Conservation (phyloP, 2,329 filamentous ascomycete genomes). For the Colletotrichum karsti region DNA sequence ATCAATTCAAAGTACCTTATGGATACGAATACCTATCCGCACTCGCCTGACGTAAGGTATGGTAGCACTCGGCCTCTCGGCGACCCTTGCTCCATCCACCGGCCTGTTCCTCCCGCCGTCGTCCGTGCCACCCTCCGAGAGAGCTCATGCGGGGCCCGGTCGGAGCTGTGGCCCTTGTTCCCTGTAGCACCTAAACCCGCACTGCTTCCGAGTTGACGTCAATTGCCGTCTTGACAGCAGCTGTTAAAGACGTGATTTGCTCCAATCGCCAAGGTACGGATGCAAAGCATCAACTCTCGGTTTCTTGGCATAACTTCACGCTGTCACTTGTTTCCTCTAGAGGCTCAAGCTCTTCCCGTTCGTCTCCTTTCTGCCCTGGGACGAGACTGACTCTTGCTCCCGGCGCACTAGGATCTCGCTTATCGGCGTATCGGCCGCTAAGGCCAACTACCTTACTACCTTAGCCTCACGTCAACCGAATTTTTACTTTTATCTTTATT, state of each 20-base stretch:
- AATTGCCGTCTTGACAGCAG: not conserved
- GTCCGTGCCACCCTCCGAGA: slow-evolving; percentile 20
- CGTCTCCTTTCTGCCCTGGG: too few relatives aligned
- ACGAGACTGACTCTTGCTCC: too few relatives aligned
- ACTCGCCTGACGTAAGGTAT: not conserved
- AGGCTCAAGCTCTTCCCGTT: not conserved
- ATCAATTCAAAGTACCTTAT: not conserved
- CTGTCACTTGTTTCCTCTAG: not conserved
- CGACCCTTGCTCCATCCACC: slow-evolving; percentile 20
- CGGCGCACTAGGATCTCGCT: slow-evolving; percentile 24
- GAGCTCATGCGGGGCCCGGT: slow-evolving; percentile 27
- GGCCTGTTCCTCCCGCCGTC: slow-evolving; percentile 16
- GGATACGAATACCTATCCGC: not conserved
- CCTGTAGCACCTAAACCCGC: not conserved
- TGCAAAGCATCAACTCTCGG: not conserved
- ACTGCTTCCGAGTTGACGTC: not conserved
- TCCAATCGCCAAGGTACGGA: too few relatives aligned
- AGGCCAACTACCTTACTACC: slow-evolving; percentile 17
- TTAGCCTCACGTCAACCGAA: not conserved
- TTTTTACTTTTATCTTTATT: slow-evolving; percentile 18
- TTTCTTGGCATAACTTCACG: not conserved
- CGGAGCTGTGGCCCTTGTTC: slow-evolving; percentile 19
- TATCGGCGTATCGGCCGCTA: slow-evolving; percentile 25
- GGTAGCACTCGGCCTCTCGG: slow-evolving; percentile 20
- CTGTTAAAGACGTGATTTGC: not conserved